A percentile compares a stretch with the other conserved stretches of the same genome.
Evolutionary conservation across 148 eudicot species (phyloP).

Genomic region (Amaranthus cruentus): DNA sequence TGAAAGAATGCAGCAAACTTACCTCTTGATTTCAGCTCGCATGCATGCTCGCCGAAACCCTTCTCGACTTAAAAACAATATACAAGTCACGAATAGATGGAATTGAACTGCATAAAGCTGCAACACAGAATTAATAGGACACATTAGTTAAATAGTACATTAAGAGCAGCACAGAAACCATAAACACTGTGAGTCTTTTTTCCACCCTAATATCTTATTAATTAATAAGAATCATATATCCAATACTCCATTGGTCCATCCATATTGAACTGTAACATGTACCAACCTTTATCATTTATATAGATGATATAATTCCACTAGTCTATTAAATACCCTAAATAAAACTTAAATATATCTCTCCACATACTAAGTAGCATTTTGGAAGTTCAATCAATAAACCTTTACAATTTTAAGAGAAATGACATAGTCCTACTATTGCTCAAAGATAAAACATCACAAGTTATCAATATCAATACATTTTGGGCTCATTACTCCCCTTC

Average conservation of each 20-base stretch:
- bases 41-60: constrained; percentile 96
- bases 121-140: constrained; percentile 18
- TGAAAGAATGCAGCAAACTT: constrained; percentile 18
- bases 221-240: background rate
- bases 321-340: too few species aligned
- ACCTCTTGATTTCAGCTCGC: constrained; percentile 81
- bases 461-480: too few species aligned
- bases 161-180: background rate
- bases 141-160: background rate
- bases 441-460: too few species aligned
- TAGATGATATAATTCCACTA: too few species aligned
- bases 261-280: background rate
- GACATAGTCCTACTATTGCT: too few species aligned
- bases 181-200: background rate
- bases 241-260: background rate
- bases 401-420: too few species aligned
- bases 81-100: constrained; percentile 82
- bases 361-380: too few species aligned
- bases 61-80: constrained; percentile 92
- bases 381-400: too few species aligned
- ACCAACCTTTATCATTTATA: background rate
- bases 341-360: too few species aligned
- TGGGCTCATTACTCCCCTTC: too few species aligned
- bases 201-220: background rate
- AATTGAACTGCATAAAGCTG: constrained; percentile 97